These are phyloP conservation scores for Pilaira anomala DNA, from an alignment of 192 early-diverging fungal genomes.

Conservation along the genomic window DNA sequence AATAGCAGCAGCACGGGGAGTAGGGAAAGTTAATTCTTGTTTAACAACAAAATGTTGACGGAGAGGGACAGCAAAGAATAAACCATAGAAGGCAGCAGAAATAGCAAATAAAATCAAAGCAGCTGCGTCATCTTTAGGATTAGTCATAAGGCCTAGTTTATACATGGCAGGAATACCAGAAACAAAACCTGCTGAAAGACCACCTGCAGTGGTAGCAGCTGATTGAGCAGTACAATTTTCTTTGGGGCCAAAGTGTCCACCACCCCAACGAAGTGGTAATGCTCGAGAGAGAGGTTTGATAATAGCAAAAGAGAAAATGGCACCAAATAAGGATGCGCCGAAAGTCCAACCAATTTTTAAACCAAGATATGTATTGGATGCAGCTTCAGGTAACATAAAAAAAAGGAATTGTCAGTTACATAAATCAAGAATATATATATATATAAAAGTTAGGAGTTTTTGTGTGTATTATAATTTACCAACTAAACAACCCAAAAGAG, in stretches of 20 bases:
- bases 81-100: constrained; percentile 61
- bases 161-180: constrained; percentile 71
- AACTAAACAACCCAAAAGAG: constrained; percentile 59
- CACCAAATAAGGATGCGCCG: constrained; percentile 51
- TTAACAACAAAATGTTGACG: constrained; percentile 65
- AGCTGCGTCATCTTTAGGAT: constrained; percentile 46
- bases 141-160: constrained; percentile 53
- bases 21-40: constrained; percentile 65
- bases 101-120: constrained; percentile 54
- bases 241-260: constrained; percentile 64
- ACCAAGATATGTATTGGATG: constrained; percentile 70
- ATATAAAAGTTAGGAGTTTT: not conserved
- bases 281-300: constrained; percentile 49
- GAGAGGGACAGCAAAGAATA: constrained; percentile 71
- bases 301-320: constrained; percentile 60
- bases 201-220: constrained; percentile 68
- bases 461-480: constrained; percentile 5
- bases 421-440: too few relatives aligned
- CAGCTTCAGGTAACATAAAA: constrained; percentile 28
- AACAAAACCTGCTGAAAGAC: constrained; percentile 58
- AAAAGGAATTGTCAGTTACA: constrained; percentile 1
- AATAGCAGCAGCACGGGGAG: constrained; percentile 60
- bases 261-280: constrained; percentile 35
- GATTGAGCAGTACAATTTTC: constrained; percentile 67
- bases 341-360: constrained; percentile 62